phyloP scores from a whole-genome alignment of 495 filamentous ascomycete species.

The Penicillium crystallinum region DNA sequence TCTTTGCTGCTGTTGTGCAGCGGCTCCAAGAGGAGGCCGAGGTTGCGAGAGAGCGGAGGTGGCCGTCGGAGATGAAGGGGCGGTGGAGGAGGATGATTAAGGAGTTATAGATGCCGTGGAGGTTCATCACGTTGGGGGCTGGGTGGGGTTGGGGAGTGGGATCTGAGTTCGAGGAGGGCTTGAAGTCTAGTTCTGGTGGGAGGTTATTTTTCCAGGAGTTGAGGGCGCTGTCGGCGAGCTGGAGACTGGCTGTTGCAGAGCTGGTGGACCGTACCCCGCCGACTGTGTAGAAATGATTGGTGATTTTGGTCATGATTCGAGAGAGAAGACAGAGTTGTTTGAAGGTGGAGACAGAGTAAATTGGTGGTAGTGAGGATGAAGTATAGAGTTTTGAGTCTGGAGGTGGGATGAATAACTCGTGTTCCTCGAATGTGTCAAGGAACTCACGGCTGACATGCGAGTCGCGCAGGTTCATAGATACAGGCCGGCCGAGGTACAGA shows the following conservation, averaged over 20 bases:
- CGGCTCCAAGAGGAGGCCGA: slow-evolving; percentile 11
- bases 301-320: slow-evolving; percentile 21
- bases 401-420: slow-evolving; percentile 24
- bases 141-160: not conserved
- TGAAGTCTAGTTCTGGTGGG: slow-evolving; percentile 17
- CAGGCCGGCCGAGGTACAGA: slow-evolving; percentile 30
- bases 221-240: slow-evolving; percentile 12
- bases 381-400: slow-evolving; percentile 14
- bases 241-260: slow-evolving; percentile 1
- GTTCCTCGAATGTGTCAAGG: slow-evolving; percentile 28
- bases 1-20: slow-evolving; percentile 20
- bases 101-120: slow-evolving; percentile 19
- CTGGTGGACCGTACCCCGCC: slow-evolving; percentile 8
- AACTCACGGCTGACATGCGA: slow-evolving; percentile 19
- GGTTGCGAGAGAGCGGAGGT: slow-evolving; percentile 19
- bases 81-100: slow-evolving; percentile 23
- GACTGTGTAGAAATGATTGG: slow-evolving; percentile 25
- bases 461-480: slow-evolving; percentile 15
- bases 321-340: slow-evolving; percentile 19
- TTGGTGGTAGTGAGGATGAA: slow-evolving; percentile 11
- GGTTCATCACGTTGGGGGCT: slow-evolving; percentile 17
- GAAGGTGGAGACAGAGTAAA: slow-evolving; percentile 21
- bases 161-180: not conserved
- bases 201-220: slow-evolving; percentile 17
- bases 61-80: slow-evolving; percentile 24